phyloP scores from a whole-genome alignment of 805 yeast species.

The Pichia kluyveri region DNA sequence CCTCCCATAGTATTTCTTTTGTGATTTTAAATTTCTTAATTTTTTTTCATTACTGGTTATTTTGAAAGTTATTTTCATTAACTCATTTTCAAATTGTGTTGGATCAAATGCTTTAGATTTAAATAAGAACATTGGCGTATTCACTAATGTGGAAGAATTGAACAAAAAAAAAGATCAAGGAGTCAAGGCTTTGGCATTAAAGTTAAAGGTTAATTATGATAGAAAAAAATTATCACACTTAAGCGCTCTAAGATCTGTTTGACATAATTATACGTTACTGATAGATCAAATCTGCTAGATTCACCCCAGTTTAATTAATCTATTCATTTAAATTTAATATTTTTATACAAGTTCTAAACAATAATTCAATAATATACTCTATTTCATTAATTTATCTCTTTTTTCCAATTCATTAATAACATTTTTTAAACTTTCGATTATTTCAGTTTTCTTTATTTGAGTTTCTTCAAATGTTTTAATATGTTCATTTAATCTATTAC shows the following conservation, averaged over 20 bases:
- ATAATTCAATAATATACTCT: background rate
- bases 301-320: too few relatives aligned
- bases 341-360: background rate
- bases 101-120: slow-evolving; percentile 32
- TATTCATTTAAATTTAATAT: too few relatives aligned
- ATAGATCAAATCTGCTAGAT: too few relatives aligned
- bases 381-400: slow-evolving; percentile 6
- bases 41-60: slow-evolving; percentile 23
- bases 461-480: slow-evolving; percentile 10
- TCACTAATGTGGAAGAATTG: background rate
- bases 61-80: slow-evolving; percentile 29
- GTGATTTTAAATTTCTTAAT: slow-evolving; percentile 11
- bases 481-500: slow-evolving; percentile 12
- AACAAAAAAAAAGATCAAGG: background rate
- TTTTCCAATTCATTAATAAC: slow-evolving; percentile 9
- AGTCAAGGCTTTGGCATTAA: too few relatives aligned
- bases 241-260: too few relatives aligned
- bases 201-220: too few relatives aligned
- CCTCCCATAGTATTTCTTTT: slow-evolving; percentile 12
- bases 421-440: slow-evolving; percentile 9
- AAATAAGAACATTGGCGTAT: slow-evolving; percentile 9
- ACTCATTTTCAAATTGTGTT: slow-evolving; percentile 33
- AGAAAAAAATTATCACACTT: too few relatives aligned
- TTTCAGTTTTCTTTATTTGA: slow-evolving; percentile 8
- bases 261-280: too few relatives aligned